Evolutionary conservation across 2,329 filamentous ascomycete genomes (phyloP), one percentile per base, ranked within the genome.

Genomic region (Raffaelea ambrosiae): DNA sequence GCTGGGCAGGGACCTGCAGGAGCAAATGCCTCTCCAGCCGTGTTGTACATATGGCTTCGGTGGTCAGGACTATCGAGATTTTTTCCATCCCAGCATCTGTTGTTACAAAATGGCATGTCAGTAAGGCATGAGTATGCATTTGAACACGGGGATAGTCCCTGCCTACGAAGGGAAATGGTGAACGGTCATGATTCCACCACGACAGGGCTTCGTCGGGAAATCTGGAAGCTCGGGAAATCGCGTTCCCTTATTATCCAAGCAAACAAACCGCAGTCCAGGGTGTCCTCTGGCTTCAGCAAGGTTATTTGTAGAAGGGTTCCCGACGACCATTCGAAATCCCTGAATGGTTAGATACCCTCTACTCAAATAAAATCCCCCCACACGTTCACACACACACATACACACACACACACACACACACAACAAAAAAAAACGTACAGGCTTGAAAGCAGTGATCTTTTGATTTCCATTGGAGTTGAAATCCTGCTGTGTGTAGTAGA

Each of bases 61-160:
- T 82, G 77, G 59, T 80, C 67, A 1, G 64, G 43, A 7, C 69
- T 69, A 57, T 82, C 77, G 20, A 77, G 55, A 52, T 79, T 71
- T 40, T 66, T 63, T 31, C 80, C 80, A 51, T 84, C 70, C 80
- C 80, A 83, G 66, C 80, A 83, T 39, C 29, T 48, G 29, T 16
- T 9, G 9, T 9, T 16, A 33, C 29, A 33, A 8, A 46, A 59
- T 54, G 59, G 57, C 54, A 58, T 58, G 47, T 59, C 52, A 9
- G 54, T 55, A 38, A 54, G 46, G 5, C 35, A 16, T 19, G 40
- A 43, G 4, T 40, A 45, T 8, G 7, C 4, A 35, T 9, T 41
- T 29, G 26, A 7, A 13, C 13, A 29, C 26, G 26, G 26, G 13
- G 26, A 7, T 7, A 7, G 7, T 29, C 26, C 26, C 13, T 29